Conservation (phyloP, 495 filamentous ascomycete genomes). For the Aspergillus haitiensis region DNA sequence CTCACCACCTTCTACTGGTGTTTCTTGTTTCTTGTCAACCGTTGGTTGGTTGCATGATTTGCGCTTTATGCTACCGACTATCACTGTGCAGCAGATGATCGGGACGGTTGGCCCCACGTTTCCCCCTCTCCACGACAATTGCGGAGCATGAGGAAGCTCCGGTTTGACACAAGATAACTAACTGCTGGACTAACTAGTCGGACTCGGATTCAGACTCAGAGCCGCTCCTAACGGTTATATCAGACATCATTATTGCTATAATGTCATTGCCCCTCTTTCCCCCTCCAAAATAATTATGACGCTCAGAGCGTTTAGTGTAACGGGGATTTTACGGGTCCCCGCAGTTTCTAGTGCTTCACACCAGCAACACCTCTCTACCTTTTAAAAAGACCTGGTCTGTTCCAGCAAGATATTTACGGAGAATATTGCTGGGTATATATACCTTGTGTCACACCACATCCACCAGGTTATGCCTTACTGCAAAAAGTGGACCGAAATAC, state of each 20-base stretch:
- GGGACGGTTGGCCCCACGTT: constrained; percentile 24
- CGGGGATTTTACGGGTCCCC: constrained; percentile 2
- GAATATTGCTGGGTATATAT: background rate
- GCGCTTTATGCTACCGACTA: constrained; percentile 12
- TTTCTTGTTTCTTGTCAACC: constrained; percentile 17
- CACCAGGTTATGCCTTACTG: no score
- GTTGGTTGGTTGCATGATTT: constrained; percentile 12
- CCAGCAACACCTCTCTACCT: background rate
- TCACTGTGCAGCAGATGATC: constrained; percentile 26
- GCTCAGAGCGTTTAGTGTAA: constrained; percentile 11
- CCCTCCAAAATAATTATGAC: constrained; percentile 2
- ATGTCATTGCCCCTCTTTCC: background rate
- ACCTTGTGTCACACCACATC: background rate
- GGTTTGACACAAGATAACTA: background rate
- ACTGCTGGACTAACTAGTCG: background rate
- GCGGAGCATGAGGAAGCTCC: constrained; percentile 10
- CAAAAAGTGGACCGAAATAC: no score
- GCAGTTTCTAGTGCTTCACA: background rate
- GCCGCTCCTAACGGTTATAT: constrained; percentile 9
- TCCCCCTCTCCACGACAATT: constrained; percentile 16
- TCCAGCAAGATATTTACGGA: background rate
- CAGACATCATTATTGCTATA: background rate
- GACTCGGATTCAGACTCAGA: constrained; percentile 8
- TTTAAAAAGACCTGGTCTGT: background rate
- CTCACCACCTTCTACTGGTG: background rate